phyloP scores from a whole-genome alignment of 495 filamentous ascomycete species.

The Annulohypoxylon bovei region DNA sequence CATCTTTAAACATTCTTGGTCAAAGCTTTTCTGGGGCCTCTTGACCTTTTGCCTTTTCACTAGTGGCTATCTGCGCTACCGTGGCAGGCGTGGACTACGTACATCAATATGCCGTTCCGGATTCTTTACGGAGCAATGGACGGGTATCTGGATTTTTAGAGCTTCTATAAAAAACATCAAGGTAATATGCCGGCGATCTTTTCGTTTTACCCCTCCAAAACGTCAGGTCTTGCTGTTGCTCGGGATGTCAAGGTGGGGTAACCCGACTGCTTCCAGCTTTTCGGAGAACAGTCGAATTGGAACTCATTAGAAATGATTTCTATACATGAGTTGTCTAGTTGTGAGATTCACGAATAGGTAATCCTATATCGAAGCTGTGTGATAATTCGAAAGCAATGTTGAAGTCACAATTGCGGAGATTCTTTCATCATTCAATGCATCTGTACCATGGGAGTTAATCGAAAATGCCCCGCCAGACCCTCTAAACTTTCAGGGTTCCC shows the following conservation, averaged over 20 bases:
- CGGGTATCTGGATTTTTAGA: background rate
- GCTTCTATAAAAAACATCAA: constrained; percentile 5
- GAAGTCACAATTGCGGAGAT: constrained; percentile 33
- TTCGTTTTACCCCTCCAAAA: constrained; percentile 29
- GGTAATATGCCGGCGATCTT: constrained; percentile 24
- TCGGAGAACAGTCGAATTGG: background rate
- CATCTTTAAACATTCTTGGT: background rate
- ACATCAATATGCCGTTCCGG: constrained; percentile 5
- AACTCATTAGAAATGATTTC: background rate
- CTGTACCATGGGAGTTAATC: constrained; percentile 1
- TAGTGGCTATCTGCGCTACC: background rate
- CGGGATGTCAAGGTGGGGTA: constrained; percentile 34
- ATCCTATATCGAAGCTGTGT: background rate
- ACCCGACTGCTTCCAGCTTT: constrained; percentile 15
- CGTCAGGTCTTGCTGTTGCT: background rate
- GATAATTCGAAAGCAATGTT: background rate
- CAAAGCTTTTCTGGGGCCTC: constrained; percentile 1
- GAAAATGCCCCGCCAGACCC: constrained; percentile 17
- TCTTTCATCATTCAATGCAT: constrained; percentile 28
- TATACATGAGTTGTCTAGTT: background rate
- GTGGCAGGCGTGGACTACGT: background rate
- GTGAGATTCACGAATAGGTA: background rate
- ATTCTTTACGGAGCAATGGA: constrained; percentile 23
- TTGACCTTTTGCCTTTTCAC: background rate
- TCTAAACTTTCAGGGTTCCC: constrained; percentile 5